phyloP scores from a whole-genome alignment of 164 flowering plant species.

The Aristolochia fimbriata region DNA sequence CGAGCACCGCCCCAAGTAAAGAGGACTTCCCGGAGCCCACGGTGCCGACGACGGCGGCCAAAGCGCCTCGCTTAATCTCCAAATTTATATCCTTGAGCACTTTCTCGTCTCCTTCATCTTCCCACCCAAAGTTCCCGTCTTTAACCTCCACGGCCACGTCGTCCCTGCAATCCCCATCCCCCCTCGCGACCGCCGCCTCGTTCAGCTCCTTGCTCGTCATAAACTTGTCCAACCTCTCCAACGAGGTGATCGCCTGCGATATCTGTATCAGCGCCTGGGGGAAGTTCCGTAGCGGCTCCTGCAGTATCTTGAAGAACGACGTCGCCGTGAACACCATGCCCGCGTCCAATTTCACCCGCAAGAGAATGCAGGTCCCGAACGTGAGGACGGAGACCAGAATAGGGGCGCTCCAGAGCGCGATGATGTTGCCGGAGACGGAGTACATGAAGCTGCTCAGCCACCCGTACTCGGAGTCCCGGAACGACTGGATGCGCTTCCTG shows the following conservation, averaged over 20 bases:
- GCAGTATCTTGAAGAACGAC: conserved; percentile 63
- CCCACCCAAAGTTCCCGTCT: conserved; percentile 80
- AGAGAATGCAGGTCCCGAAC: conserved; percentile 12
- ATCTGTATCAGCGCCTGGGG: conserved; percentile 80
- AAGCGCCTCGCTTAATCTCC: conserved; percentile 56
- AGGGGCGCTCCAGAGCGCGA: conserved; percentile 79
- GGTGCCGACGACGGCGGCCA: conserved; percentile 86
- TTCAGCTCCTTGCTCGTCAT: conserved; percentile 66
- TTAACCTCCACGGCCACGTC: conserved; percentile 53
- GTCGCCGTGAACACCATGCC: conserved; percentile 63
- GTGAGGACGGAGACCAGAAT: conserved; percentile 51
- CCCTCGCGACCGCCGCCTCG: conserved; percentile 54
- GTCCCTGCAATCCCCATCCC: conserved; percentile 31
- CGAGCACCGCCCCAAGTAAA: conserved; percentile 67
- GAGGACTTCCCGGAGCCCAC: conserved; percentile 98
- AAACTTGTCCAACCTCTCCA: conserved; percentile 58
- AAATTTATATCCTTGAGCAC: conserved; percentile 50
- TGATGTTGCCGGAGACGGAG: conserved; percentile 50
- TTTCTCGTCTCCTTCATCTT: conserved; percentile 46
- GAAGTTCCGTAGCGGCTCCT: conserved; percentile 81
- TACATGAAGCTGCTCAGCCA: conserved; percentile 76
- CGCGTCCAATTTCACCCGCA: conserved; percentile 7
- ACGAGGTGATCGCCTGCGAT: conserved; percentile 80
- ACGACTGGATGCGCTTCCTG: conserved; percentile 42
- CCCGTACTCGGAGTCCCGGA: conserved; percentile 54